Percentiles rank a stretch among this genome's conserved stretches.
Conservation (phyloP, 257 asterid species). For the Solanum tarijense region DNA sequence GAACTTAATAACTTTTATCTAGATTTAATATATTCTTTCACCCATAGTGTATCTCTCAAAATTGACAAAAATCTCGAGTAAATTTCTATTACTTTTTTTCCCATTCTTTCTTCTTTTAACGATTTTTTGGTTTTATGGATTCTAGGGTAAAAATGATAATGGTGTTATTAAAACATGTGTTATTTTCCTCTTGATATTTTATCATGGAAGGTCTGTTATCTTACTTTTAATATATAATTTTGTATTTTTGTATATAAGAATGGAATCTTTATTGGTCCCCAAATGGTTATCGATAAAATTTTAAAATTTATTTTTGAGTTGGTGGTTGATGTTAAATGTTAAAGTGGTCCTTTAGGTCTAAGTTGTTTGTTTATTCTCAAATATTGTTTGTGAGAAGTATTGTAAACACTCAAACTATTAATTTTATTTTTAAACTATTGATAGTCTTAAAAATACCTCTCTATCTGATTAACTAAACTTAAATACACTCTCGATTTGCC, state of each 20-base stretch:
- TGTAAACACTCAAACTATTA: too few species aligned
- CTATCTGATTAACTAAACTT: too few species aligned
- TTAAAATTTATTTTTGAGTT: neutral
- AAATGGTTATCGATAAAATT: neutral
- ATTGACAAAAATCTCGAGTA: neutral
- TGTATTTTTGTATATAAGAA: neutral
- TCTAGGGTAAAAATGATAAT: neutral
- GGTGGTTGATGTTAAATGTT: neutral
- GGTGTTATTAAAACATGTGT: neutral
- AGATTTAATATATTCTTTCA: too few species aligned
- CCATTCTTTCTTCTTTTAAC: neutral
- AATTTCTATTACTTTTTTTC: neutral
- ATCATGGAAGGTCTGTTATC: neutral
- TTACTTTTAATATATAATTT: neutral
- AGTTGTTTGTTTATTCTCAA: neutral
- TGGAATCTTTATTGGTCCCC: neutral
- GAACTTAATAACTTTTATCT: too few species aligned
- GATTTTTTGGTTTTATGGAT: neutral
- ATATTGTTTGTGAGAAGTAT: neutral
- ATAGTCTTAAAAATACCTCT: too few species aligned
- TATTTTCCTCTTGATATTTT: neutral
- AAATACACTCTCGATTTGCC: rapidly evolving
- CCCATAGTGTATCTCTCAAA: neutral
- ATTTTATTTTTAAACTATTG: too few species aligned
- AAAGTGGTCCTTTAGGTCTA: neutral